Percentiles rank a stretch among this genome's conserved stretches.
phyloP scores from a whole-genome alignment of 768 basidiomycete genomes.

The Cyclocybe aegerita region DNA sequence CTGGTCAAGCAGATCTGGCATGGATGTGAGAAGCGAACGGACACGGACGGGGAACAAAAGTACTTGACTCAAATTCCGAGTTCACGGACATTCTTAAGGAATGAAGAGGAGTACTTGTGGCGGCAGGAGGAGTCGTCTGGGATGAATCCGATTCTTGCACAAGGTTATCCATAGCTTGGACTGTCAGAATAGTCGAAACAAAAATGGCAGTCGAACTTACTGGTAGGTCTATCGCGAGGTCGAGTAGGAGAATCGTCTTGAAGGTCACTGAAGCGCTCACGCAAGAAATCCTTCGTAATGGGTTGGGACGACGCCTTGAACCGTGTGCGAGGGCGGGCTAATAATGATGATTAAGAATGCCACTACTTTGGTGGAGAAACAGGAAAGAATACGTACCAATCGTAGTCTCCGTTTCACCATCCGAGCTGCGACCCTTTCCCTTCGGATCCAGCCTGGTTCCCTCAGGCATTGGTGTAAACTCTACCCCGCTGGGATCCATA shows the following conservation, averaged over 20 bases:
- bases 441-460: constrained; percentile 41
- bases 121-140: constrained; percentile 43
- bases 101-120: constrained; percentile 55
- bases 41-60: constrained; percentile 36
- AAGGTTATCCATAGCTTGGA: too few species aligned
- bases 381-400: constrained; percentile 42
- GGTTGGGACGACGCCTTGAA: constrained; percentile 41
- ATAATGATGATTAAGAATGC: constrained; percentile 15
- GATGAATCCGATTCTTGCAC: constrained; percentile 38
- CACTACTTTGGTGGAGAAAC: constrained; percentile 1
- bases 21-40: constrained; percentile 12
- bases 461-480: constrained; percentile 47
- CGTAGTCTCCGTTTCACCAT: constrained; percentile 59
- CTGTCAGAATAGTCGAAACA: too few species aligned
- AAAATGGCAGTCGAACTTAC: not conserved
- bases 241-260: too few species aligned
- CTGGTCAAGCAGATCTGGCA: constrained; percentile 61
- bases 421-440: constrained; percentile 57
- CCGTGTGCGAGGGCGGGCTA: constrained; percentile 31
- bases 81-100: constrained; percentile 54
- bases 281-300: constrained; percentile 32
- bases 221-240: too few species aligned
- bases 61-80: constrained; percentile 53
- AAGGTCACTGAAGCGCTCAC: constrained; percentile 38
- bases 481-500: constrained; percentile 59